phyloP scores from a whole-genome alignment of 2,329 filamentous ascomycete species.

The Beauveria pseudobassiana region DNA sequence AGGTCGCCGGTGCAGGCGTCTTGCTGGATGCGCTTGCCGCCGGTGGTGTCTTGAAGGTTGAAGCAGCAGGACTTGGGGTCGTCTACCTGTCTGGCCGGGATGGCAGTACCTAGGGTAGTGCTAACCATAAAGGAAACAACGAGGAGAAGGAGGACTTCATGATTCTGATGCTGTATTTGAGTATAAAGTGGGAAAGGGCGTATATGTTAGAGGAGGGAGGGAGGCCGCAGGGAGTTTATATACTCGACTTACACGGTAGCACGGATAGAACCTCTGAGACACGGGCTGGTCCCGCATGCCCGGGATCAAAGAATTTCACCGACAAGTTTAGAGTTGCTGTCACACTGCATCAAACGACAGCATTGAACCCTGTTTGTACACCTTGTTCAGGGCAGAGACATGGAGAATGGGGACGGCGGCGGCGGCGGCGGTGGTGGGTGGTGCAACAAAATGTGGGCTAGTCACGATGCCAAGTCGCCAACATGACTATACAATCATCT shows the following conservation, averaged over 20 bases:
- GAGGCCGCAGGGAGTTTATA: constrained; percentile 16
- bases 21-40: constrained; percentile 21
- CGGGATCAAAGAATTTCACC: neutral
- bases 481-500: neutral
- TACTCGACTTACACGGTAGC: neutral
- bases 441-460: neutral
- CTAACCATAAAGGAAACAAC: neutral
- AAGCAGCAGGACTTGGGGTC: constrained; percentile 26
- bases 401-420: neutral
- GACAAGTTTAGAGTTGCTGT: neutral
- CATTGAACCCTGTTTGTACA: neutral
- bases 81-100: constrained; percentile 10
- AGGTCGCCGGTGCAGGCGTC: constrained; percentile 19
- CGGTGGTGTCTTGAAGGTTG: constrained; percentile 20
- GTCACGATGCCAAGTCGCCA: neutral
- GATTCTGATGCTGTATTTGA: neutral
- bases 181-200: constrained; percentile 7
- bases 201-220: constrained; percentile 6
- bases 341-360: neutral
- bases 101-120: constrained; percentile 13
- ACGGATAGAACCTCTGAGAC: neutral
- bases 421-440: neutral
- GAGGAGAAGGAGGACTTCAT: neutral
- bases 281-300: neutral
- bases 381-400: neutral